phyloP scores from a whole-genome alignment of 306 rosid genomes.

The Hylodesmum podocarpum region DNA sequence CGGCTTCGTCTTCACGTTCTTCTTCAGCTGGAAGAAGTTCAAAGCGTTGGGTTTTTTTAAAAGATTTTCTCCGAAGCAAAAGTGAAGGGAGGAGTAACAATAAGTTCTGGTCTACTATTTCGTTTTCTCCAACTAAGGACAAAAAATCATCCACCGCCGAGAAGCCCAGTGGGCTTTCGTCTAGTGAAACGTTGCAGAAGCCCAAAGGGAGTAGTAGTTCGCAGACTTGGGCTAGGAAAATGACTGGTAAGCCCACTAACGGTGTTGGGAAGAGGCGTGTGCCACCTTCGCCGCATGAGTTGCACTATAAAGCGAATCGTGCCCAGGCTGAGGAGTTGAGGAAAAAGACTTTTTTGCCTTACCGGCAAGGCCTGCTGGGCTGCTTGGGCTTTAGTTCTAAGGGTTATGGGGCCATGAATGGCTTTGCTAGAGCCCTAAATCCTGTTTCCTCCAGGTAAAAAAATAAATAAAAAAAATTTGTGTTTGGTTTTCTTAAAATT shows the following conservation, averaged over 20 bases:
- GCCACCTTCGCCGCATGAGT: conserved; percentile 86
- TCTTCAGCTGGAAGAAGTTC: conserved; percentile 96
- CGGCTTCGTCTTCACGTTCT: conserved; percentile 84
- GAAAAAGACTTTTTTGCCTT: conserved; percentile 93
- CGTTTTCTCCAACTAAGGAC: conserved; percentile 70
- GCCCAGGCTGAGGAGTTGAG: conserved; percentile 93
- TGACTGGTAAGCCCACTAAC: conserved; percentile 58
- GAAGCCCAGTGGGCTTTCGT: conserved; percentile 17
- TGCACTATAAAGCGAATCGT: conserved; percentile 84
- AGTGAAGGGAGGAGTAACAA: conserved; percentile 94
- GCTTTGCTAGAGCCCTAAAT: conserved; percentile 90
- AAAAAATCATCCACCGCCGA: conserved; percentile 39
- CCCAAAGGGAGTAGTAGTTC: conserved; percentile 21
- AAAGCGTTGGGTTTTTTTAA: conserved; percentile 81
- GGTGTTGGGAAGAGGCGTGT: conserved; percentile 80
- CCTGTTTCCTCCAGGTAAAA: conserved; percentile 97
- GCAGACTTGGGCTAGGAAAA: conserved; percentile 46
- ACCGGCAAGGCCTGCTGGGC: conserved; percentile 85
- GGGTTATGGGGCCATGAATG: conserved; percentile 96
- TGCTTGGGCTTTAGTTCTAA: conserved; percentile 95
- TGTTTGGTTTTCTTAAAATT: conserved; percentile 2
- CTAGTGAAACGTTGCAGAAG: conserved; percentile 35
- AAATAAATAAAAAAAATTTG: no score
- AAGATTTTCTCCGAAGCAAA: conserved; percentile 91
- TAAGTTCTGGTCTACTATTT: conserved; percentile 86